These are phyloP conservation scores for Houttuynia cordata DNA, from an alignment of 164 flowering plant genomes.

Conservation along the genomic window DNA sequence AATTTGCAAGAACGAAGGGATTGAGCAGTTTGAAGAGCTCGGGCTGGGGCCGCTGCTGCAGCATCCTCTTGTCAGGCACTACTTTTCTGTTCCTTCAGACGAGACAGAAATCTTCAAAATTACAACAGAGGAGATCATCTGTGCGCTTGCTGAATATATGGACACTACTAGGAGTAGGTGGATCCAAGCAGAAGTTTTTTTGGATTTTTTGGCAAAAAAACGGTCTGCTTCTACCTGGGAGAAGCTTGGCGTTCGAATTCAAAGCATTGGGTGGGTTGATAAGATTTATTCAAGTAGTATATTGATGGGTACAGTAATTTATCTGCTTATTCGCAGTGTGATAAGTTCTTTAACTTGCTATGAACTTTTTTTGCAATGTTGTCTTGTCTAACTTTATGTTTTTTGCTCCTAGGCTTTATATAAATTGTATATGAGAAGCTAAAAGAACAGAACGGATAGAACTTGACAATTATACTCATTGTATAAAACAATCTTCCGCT, in stretches of 20 bases:
- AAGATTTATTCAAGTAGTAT: background rate
- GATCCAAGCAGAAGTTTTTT: slow-evolving; percentile 34
- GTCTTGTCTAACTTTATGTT: background rate
- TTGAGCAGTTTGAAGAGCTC: slow-evolving; percentile 66
- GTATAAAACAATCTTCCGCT: slow-evolving; percentile 5
- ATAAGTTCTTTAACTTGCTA: background rate
- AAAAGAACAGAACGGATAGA: slow-evolving; percentile 26
- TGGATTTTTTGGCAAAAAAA: slow-evolving; percentile 52
- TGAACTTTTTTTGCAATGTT: background rate
- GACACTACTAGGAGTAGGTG: slow-evolving; percentile 12
- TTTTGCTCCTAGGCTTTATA: slow-evolving; percentile 36
- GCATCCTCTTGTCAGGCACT: slow-evolving; percentile 66
- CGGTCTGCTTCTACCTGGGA: slow-evolving; percentile 35
- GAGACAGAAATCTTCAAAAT: slow-evolving; percentile 35
- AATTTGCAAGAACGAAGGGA: slow-evolving; percentile 67
- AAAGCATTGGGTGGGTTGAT: slow-evolving; percentile 58
- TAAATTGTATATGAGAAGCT: slow-evolving; percentile 30
- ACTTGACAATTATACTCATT: slow-evolving; percentile 19
- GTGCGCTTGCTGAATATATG: slow-evolving; percentile 32
- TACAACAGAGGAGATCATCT: slow-evolving; percentile 45
- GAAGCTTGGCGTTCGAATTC: slow-evolving; percentile 64
- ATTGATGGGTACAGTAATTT: too few species aligned
- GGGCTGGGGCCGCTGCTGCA: slow-evolving; percentile 71
- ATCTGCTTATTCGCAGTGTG: background rate
- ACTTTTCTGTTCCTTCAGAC: slow-evolving; percentile 45